These are phyloP conservation scores for Ceratocystis harringtonii DNA, from an alignment of 2,329 filamentous ascomycete species.

Conservation along the genomic window DNA sequence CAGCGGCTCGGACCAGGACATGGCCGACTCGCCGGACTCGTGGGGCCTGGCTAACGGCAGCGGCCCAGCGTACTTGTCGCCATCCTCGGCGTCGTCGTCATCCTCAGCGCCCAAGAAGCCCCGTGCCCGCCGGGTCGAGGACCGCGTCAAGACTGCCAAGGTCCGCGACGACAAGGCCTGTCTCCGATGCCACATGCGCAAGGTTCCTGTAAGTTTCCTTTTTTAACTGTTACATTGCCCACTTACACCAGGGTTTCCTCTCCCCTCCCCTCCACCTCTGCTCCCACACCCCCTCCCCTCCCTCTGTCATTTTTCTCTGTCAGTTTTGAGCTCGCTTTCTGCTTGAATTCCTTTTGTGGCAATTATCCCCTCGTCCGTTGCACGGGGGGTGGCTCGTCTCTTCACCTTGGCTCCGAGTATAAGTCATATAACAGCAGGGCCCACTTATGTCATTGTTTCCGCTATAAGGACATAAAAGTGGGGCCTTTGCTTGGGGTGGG, in stretches of 20 bases:
- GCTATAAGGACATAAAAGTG: not conserved
- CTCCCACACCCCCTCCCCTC: not conserved
- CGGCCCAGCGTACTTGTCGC: not conserved
- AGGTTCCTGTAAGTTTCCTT: conserved; percentile 30
- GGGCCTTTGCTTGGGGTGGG: conserved; percentile 1
- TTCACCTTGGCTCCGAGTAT: not conserved
- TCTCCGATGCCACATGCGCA: conserved; percentile 33
- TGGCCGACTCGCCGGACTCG: conserved; percentile 9
- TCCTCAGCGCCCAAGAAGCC: conserved; percentile 7
- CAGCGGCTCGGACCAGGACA: not conserved
- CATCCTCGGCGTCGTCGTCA: not conserved
- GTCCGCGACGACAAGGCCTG: conserved; percentile 36
- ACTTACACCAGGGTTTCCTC: not conserved
- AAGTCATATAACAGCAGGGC: not conserved
- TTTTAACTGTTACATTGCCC: not conserved
- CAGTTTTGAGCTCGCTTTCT: not conserved
- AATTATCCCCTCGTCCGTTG: not conserved
- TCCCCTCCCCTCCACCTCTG: not conserved
- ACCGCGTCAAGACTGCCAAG: conserved; percentile 33
- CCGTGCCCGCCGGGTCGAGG: conserved; percentile 20
- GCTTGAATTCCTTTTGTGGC: not conserved
- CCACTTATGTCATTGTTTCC: not conserved
- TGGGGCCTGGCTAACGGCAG: not conserved
- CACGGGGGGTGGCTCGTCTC: conserved; percentile 9
- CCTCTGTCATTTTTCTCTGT: not conserved